These are phyloP conservation scores for Salix suchowensis DNA, from an alignment of 345 rosid genomes.

Conservation along the genomic window DNA sequence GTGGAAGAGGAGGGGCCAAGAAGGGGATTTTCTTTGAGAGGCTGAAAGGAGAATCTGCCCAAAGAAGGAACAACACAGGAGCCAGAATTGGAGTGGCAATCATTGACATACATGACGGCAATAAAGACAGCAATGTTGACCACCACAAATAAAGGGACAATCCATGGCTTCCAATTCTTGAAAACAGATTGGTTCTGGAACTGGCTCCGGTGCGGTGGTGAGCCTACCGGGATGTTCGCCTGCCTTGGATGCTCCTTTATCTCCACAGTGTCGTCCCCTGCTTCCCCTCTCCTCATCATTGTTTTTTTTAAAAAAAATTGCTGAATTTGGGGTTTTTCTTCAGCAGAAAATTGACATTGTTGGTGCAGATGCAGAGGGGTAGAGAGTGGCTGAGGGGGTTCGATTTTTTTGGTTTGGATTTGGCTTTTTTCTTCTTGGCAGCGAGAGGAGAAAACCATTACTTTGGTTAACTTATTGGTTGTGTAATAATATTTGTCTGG, in stretches of 20 bases:
- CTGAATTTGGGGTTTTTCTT: background rate
- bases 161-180: constrained; percentile 28
- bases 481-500: background rate
- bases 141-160: constrained; percentile 24
- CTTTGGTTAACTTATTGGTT: background rate
- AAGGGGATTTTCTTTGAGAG: constrained; percentile 29
- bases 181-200: constrained; percentile 38
- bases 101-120: constrained; percentile 18
- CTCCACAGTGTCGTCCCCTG: constrained; percentile 26
- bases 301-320: no score
- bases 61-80: constrained; percentile 17
- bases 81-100: constrained; percentile 18
- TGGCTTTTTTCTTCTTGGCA: background rate
- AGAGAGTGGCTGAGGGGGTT: background rate
- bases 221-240: constrained; percentile 13
- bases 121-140: constrained; percentile 21
- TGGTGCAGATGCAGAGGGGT: background rate
- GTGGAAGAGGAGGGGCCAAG: constrained; percentile 28
- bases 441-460: background rate
- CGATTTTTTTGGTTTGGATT: background rate
- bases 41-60: constrained; percentile 28
- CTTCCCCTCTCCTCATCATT: constrained; percentile 31
- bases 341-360: background rate
- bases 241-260: constrained; percentile 44
- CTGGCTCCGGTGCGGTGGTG: background rate